Evolutionary conservation across 1,284 basidiomycete genomes (phyloP), one percentile per base, ranked within the genome.

Genomic region (Naganishia cerealis): DNA sequence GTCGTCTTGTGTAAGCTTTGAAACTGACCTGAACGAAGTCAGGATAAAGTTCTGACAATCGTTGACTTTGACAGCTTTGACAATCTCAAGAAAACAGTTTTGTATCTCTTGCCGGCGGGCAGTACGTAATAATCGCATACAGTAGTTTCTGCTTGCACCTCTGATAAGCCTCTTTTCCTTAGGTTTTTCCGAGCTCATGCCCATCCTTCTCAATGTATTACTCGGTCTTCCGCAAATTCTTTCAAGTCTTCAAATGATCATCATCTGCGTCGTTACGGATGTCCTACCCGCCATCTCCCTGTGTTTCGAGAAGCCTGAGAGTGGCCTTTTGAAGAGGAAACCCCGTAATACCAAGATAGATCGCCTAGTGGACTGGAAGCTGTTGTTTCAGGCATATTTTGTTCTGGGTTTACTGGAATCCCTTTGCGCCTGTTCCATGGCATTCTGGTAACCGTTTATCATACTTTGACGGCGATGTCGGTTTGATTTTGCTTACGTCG

Each of bases 161-260:
- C n/a, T 67, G 24, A 55, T 26, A 6, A 43, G 54, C 29, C 36
- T 16, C 55, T 56, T 16, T n/a, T 26, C 36, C 13, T n/a, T 71
- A 75, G 82, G 84, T 66, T 89, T 87, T 80, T 85, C 86, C 13
- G 88, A 90, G 74, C 83, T 89, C 71, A 86, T 88, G 82, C 84
- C 88, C 1, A 85, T 89, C 57, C 75, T 90, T n/a, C 76, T 87
- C 71, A 81, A 81, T 71, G 80, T 84, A 67, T 75, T 84, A 67
- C 76, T 84, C 61, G 83, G 83, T 70, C 77, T 85, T 1, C 84
- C 85, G 0, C 84, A 86, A 72, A 81, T 83, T 69, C 80, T 86
- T n/a, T 83, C 81, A 67, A 83, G 81, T 67, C 78, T 86, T 38
- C 84, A 84, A 70, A 83, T 83, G 78, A 74, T 75, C 69, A 78